Conservation (phyloP, 2,329 filamentous ascomycete genomes). For the Beauveria sp. region DNA sequence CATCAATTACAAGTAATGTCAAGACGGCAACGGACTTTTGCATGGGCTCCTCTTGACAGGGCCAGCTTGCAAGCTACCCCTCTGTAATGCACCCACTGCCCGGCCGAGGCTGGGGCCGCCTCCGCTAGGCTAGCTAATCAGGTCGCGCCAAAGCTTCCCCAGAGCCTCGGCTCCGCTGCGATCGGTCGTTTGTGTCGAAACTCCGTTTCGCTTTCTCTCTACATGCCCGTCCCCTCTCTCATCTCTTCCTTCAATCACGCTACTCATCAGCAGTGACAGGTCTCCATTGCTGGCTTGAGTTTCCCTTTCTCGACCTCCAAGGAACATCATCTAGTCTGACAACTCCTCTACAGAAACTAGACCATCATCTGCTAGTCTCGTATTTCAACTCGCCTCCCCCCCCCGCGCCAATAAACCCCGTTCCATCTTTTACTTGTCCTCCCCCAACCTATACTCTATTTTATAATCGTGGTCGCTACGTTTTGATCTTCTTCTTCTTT, state of each 20-base stretch:
- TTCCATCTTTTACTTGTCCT: not conserved
- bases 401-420: not conserved
- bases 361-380: not conserved
- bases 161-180: conserved; percentile 10
- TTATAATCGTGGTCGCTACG: not conserved
- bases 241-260: not conserved
- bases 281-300: not conserved
- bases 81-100: not conserved
- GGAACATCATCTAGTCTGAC: not conserved
- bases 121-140: conserved; percentile 7
- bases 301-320: not conserved
- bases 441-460: not conserved
- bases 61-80: not conserved
- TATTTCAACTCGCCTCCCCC: conserved; percentile 2
- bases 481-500: not conserved
- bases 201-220: not conserved
- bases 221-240: not conserved
- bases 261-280: not conserved
- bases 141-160: conserved; percentile 9
- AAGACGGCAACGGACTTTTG: not conserved
- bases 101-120: conserved; percentile 3
- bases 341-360: not conserved
- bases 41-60: not conserved
- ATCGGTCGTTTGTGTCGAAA: conserved; percentile 2
- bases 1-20: not conserved